A percentile compares a stretch with the other conserved stretches of the same genome.
These are phyloP conservation scores for Mycena metata DNA, from an alignment of 768 basidiomycete species.

Conservation along the genomic window DNA sequence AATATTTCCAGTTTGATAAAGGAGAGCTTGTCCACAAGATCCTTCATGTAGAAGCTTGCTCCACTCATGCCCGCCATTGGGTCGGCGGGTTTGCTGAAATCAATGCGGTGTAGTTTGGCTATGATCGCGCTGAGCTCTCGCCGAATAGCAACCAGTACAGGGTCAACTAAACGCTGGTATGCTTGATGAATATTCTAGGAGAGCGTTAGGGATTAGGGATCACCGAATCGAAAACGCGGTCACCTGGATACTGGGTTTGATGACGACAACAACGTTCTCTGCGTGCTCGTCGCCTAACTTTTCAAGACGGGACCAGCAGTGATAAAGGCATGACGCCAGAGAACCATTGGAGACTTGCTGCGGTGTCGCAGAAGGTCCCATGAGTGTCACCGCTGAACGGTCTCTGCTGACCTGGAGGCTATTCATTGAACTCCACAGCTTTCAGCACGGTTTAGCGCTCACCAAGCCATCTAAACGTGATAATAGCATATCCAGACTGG, in stretches of 20 bases:
- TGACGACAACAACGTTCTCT: slow-evolving; percentile 64
- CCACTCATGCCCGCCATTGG: slow-evolving; percentile 73
- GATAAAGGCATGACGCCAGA: slow-evolving; percentile 84
- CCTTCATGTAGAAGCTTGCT: slow-evolving; percentile 91
- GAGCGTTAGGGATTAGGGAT: slow-evolving; percentile 7
- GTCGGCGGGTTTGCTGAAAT: slow-evolving; percentile 81
- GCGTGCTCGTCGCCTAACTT: slow-evolving; percentile 78
- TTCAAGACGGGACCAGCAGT: slow-evolving; percentile 78
- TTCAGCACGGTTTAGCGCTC: slow-evolving; percentile 43
- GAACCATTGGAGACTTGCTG: slow-evolving; percentile 85
- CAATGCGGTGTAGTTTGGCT: slow-evolving; percentile 86
- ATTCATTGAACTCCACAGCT: slow-evolving; percentile 12
- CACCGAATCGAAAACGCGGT: slow-evolving; percentile 37
- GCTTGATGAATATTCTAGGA: slow-evolving; percentile 62
- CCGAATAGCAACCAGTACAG: slow-evolving; percentile 75
- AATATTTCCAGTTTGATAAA: slow-evolving; percentile 88
- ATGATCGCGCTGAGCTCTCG: slow-evolving; percentile 87
- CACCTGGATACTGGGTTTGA: slow-evolving; percentile 75
- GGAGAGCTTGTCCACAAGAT: slow-evolving; percentile 87
- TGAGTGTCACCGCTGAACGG: slow-evolving; percentile 79
- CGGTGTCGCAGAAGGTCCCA: slow-evolving; percentile 82
- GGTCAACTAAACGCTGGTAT: slow-evolving; percentile 73
- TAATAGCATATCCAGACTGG: slow-evolving; percentile 77
- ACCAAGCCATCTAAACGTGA: slow-evolving; percentile 79
- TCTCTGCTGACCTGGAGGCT: slow-evolving; percentile 75